phyloP scores from a whole-genome alignment of 2,329 filamentous ascomycete genomes.

The Shiraia sp. region DNA sequence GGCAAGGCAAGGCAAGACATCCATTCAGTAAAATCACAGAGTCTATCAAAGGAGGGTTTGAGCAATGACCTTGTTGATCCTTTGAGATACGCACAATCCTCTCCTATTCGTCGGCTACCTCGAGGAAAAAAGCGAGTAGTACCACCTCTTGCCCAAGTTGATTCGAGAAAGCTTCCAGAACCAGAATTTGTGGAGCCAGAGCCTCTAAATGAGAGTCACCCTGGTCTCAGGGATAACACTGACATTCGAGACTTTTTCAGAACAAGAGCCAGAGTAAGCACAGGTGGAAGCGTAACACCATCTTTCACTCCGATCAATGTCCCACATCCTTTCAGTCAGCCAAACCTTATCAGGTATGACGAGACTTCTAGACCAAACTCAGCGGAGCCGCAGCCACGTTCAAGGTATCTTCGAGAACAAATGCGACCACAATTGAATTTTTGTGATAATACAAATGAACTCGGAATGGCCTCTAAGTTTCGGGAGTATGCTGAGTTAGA shows the following conservation, averaged over 20 bases:
- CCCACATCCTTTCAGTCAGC: not conserved
- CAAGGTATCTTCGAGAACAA: not conserved
- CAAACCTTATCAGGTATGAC: not conserved
- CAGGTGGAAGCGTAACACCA: not conserved
- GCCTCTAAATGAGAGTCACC: not conserved
- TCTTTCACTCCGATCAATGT: constrained; percentile 16
- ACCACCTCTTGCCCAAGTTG: no score
- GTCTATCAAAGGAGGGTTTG: no score
- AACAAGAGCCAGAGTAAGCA: no score
- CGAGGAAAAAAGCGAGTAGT: no score
- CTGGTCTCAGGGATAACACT: constrained; percentile 9
- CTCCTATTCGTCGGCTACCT: no score
- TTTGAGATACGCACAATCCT: no score
- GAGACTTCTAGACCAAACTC: constrained; percentile 2
- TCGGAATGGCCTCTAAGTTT: constrained; percentile 6
- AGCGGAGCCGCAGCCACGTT: not conserved
- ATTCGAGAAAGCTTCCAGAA: no score
- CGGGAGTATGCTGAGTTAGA: constrained; percentile 4
- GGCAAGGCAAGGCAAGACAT: not conserved
- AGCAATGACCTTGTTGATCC: no score
- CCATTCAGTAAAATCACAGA: no score
- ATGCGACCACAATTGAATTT: not conserved
- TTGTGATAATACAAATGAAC: not conserved
- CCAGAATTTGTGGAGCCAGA: no score
- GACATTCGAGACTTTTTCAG: constrained; percentile 35